These are phyloP conservation scores for Salix viminalis DNA, from an alignment of 345 rosid genomes.

Conservation along the genomic window DNA sequence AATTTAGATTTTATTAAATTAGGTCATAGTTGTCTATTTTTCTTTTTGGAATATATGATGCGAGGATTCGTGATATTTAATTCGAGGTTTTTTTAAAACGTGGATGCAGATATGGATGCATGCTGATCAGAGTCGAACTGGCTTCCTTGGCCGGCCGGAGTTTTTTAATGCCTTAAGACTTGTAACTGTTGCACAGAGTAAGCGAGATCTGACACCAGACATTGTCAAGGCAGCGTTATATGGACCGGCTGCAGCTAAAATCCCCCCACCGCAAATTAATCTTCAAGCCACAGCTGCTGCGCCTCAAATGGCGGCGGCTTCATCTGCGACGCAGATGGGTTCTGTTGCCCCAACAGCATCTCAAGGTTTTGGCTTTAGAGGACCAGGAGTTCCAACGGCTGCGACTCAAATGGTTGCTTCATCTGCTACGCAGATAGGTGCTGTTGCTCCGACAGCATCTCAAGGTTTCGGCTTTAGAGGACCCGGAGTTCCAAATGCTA, in stretches of 20 bases:
- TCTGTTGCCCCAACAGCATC: conserved; percentile 30
- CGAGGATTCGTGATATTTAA: not conserved
- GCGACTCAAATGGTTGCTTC: conserved; percentile 15
- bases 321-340: conserved; percentile 35
- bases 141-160: conserved; percentile 81
- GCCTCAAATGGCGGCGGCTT: conserved; percentile 14
- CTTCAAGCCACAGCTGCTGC: conserved; percentile 43
- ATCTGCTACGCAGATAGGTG: conserved; percentile 36
- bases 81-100: not conserved
- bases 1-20: not conserved
- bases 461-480: conserved; percentile 47
- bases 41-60: not conserved
- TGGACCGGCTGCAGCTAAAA: conserved; percentile 95
- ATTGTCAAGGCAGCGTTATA: conserved; percentile 90
- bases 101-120: conserved; percentile 74
- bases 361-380: conserved; percentile 55
- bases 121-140: conserved; percentile 71
- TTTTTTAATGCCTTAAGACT: conserved; percentile 85
- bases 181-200: conserved; percentile 96
- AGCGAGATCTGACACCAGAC: conserved; percentile 86
- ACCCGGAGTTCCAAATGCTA: conserved; percentile 48
- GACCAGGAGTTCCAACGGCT: conserved; percentile 18
- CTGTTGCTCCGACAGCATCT: conserved; percentile 29
- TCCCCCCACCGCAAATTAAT: conserved; percentile 88
- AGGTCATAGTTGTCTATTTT: not conserved